Evolutionary conservation across 176 grass and related monocot genomes (phyloP).

Genomic region (Triticum timopheevii): DNA sequence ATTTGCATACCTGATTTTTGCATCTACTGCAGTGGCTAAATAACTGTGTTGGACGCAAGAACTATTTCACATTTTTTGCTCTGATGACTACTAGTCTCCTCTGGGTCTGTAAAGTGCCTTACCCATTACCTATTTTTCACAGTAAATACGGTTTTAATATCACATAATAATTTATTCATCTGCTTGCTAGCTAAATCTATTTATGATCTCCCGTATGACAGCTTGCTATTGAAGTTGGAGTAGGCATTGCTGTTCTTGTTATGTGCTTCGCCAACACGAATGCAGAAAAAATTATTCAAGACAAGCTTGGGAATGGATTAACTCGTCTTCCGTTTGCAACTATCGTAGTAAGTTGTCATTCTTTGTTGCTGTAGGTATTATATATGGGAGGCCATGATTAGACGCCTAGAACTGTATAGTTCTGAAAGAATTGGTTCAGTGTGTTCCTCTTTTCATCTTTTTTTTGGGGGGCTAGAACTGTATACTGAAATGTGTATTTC

Average conservation of each 20-base stretch:
- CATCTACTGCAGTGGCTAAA: slow-evolving; percentile 87
- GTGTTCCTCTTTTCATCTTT: neutral
- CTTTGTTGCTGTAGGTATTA: neutral
- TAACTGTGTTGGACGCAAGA: slow-evolving; percentile 97
- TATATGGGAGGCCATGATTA: neutral
- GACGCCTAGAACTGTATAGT: slow-evolving; percentile 16
- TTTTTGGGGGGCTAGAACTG: slow-evolving; percentile 48
- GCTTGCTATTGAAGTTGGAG: slow-evolving; percentile 93
- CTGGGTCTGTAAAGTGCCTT: slow-evolving; percentile 57
- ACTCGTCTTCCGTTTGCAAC: slow-evolving; percentile 76
- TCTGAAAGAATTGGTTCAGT: neutral
- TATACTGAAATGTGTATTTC: slow-evolving; percentile 39
- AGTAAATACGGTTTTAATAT: slow-evolving; percentile 1
- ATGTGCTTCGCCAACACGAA: slow-evolving; percentile 77
- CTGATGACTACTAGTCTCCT: slow-evolving; percentile 89
- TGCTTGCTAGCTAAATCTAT: slow-evolving; percentile 8
- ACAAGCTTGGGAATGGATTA: slow-evolving; percentile 94
- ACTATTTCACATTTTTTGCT: slow-evolving; percentile 87
- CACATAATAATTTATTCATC: slow-evolving; percentile 11
- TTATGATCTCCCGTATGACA: slow-evolving; percentile 41
- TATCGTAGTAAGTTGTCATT: slow-evolving; percentile 74
- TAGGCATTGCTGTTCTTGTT: slow-evolving; percentile 81
- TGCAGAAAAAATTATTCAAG: slow-evolving; percentile 57
- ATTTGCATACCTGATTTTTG: slow-evolving; percentile 18
- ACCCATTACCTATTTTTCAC: slow-evolving; percentile 19